These are phyloP conservation scores for Mycena kentingensis DNA, from an alignment of 768 basidiomycete genomes.

Conservation along the genomic window DNA sequence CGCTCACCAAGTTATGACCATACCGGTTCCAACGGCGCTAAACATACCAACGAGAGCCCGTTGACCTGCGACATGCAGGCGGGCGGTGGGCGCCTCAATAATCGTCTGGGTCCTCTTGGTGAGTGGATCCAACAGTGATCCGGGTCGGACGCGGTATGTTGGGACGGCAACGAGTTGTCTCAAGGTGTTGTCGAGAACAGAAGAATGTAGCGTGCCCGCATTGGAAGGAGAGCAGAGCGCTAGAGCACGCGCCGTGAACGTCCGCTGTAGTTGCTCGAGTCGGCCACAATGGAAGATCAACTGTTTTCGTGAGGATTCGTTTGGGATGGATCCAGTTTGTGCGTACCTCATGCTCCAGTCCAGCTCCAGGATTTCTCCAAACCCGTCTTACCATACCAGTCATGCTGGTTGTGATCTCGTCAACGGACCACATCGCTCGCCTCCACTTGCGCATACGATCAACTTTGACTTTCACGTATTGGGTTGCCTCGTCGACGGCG, in stretches of 20 bases:
- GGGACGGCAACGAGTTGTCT: constrained; percentile 54
- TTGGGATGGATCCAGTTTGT: too few species aligned
- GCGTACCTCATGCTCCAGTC: constrained; percentile 53
- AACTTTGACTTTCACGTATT: constrained; percentile 42
- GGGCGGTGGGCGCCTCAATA: constrained; percentile 52
- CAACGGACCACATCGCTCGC: constrained; percentile 46
- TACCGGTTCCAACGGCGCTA: constrained; percentile 49
- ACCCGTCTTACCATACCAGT: constrained; percentile 37
- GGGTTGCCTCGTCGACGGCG: constrained; percentile 40
- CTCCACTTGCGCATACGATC: constrained; percentile 46
- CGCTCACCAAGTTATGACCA: constrained; percentile 49
- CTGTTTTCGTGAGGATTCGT: too few species aligned
- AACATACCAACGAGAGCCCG: constrained; percentile 52
- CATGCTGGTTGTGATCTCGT: constrained; percentile 46
- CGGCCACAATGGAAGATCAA: constrained; percentile 66
- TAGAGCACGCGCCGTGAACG: constrained; percentile 44
- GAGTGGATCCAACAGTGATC: constrained; percentile 54
- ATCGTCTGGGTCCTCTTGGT: constrained; percentile 54
- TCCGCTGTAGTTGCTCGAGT: constrained; percentile 49
- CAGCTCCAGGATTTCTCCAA: constrained; percentile 50
- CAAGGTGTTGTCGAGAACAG: constrained; percentile 60
- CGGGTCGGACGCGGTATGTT: constrained; percentile 44
- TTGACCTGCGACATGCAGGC: constrained; percentile 68
- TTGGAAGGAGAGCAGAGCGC: constrained; percentile 40
- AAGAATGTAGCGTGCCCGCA: constrained; percentile 46